Percentiles rank a stretch among this genome's conserved stretches.
These are phyloP conservation scores for Tetrahymena borealis DNA, from an alignment of 73 alveolate genomes.

Conservation along the genomic window DNA sequence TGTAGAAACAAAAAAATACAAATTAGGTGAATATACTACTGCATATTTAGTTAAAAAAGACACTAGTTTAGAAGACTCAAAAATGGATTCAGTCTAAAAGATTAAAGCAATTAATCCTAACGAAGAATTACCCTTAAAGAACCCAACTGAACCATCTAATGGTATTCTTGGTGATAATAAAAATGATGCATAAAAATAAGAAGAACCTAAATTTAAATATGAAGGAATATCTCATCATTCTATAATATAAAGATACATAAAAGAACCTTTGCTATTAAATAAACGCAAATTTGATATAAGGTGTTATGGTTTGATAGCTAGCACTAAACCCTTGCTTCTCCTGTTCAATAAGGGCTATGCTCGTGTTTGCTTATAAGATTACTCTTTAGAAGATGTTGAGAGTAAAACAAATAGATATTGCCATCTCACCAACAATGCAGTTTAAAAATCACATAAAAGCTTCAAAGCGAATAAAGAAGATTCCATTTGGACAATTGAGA, in stretches of 20 bases:
- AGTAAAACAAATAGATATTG: slow-evolving; percentile 41
- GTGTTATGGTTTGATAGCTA: slow-evolving; percentile 64
- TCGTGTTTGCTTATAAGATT: slow-evolving; percentile 50
- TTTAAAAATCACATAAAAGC: slow-evolving; percentile 60
- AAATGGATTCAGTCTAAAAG: too few relatives aligned
- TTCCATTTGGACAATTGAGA: slow-evolving; percentile 20
- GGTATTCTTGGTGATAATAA: background rate
- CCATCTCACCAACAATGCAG: slow-evolving; percentile 62
- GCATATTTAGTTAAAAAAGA: slow-evolving; percentile 25
- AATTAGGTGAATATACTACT: slow-evolving; percentile 42
- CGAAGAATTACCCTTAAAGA: slow-evolving; percentile 22
- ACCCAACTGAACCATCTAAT: background rate
- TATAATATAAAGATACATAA: slow-evolving; percentile 75
- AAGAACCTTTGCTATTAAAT: slow-evolving; percentile 69
- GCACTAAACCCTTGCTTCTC: slow-evolving; percentile 66
- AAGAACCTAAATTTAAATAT: slow-evolving; percentile 41
- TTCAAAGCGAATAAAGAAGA: slow-evolving; percentile 39
- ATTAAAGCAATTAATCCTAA: background rate
- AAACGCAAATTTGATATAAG: slow-evolving; percentile 86
- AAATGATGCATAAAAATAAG: background rate
- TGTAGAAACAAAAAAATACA: slow-evolving; percentile 10
- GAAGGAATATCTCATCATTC: slow-evolving; percentile 31
- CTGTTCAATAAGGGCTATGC: slow-evolving; percentile 59
- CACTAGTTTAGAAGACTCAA: background rate
- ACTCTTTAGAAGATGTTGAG: slow-evolving; percentile 45